A percentile compares a stretch with the other conserved stretches of the same genome.
Evolutionary conservation across 306 rosid species (phyloP).

Genomic region (Potentilla sterilis): DNA sequence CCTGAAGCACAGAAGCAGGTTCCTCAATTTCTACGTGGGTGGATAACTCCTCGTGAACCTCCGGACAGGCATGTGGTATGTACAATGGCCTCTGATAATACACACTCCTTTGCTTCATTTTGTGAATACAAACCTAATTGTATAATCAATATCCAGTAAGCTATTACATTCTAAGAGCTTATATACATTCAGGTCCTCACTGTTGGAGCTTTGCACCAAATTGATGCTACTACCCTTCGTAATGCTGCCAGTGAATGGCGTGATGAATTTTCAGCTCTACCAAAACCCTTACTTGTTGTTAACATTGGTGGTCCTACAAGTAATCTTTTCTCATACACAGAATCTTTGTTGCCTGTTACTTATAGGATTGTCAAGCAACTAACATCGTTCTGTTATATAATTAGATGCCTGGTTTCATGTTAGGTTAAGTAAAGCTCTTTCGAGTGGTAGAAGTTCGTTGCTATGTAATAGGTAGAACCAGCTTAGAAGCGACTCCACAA

Average conservation of each 20-base stretch:
- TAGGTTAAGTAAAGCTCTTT: neutral
- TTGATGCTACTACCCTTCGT: slow-evolving; percentile 79
- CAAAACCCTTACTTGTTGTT: slow-evolving; percentile 80
- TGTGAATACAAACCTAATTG: slow-evolving; percentile 17
- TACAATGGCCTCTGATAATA: slow-evolving; percentile 20
- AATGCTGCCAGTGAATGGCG: slow-evolving; percentile 80
- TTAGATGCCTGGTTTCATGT: neutral
- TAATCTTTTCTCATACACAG: slow-evolving; percentile 32
- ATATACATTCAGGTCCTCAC: slow-evolving; percentile 66
- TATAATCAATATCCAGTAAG: neutral
- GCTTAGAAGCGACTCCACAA: neutral
- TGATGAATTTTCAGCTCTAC: slow-evolving; percentile 72
- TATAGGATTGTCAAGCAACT: neutral
- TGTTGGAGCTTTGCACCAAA: slow-evolving; percentile 80
- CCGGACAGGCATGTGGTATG: slow-evolving; percentile 87
- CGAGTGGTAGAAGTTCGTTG: neutral
- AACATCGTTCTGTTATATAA: too few relatives aligned
- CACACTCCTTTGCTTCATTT: neutral
- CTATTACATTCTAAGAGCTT: slow-evolving; percentile 20
- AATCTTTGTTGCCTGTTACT: slow-evolving; percentile 8
- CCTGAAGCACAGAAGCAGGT: slow-evolving; percentile 68
- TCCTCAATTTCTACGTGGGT: slow-evolving; percentile 66
- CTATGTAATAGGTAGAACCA: neutral
- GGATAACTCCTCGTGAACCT: slow-evolving; percentile 91
- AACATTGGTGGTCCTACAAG: slow-evolving; percentile 83